These are phyloP conservation scores for Penicillium mononematosum DNA, from an alignment of 495 filamentous ascomycete species.

Conservation along the genomic window DNA sequence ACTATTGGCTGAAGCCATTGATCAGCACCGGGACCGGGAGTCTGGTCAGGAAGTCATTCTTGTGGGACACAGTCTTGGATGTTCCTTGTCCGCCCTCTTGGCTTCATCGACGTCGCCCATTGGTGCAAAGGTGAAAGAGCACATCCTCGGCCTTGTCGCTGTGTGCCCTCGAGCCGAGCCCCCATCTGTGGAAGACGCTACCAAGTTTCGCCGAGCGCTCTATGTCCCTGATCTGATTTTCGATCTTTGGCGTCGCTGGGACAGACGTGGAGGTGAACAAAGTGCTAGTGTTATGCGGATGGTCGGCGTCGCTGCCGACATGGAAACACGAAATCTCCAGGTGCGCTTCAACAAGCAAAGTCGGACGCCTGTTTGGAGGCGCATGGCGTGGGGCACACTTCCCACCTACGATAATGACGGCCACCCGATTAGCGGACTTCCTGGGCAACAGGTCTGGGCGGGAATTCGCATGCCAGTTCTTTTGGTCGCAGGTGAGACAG, in stretches of 20 bases:
- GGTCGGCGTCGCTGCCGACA: conserved; percentile 70
- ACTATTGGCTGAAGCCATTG: conserved; percentile 69
- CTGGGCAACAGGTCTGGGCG: conserved; percentile 69
- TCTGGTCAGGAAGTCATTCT: conserved; percentile 74
- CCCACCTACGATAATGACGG: conserved; percentile 51
- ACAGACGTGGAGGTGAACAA: conserved; percentile 72
- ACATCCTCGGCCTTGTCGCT: conserved; percentile 73
- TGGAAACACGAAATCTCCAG: conserved; percentile 74
- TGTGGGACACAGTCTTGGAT: conserved; percentile 86
- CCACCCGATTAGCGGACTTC: conserved; percentile 59
- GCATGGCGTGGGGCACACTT: conserved; percentile 74
- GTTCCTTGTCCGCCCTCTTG: conserved; percentile 71
- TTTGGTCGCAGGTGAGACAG: conserved; percentile 73
- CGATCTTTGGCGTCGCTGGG: conserved; percentile 75
- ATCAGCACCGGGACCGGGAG: conserved; percentile 62
- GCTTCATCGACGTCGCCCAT: conserved; percentile 59
- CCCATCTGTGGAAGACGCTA: conserved; percentile 52
- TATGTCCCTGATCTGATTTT: conserved; percentile 70
- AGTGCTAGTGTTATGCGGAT: conserved; percentile 79
- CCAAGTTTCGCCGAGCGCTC: conserved; percentile 55
- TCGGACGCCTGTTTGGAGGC: conserved; percentile 73
- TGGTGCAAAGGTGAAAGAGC: conserved; percentile 48
- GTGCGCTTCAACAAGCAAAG: conserved; percentile 81
- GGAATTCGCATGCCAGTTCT: conserved; percentile 71
- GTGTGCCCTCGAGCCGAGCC: conserved; percentile 73